phyloP scores from a whole-genome alignment of 2,329 filamentous ascomycete species.

The Ceratocystis smalleyi region DNA sequence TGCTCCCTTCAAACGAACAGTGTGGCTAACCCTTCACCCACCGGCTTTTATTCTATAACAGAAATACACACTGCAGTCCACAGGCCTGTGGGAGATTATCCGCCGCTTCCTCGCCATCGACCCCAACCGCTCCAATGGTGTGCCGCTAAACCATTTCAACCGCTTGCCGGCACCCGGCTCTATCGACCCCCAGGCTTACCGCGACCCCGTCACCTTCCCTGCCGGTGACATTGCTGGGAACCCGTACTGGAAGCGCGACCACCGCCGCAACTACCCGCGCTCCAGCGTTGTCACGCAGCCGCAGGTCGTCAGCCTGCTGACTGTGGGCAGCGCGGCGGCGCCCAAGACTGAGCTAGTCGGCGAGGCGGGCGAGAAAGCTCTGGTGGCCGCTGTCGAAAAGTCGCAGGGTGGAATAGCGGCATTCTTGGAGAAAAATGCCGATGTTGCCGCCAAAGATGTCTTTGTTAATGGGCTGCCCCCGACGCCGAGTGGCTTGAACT shows the following conservation, averaged over 20 bases:
- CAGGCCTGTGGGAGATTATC: constrained; percentile 72
- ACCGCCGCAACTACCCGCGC: constrained; percentile 65
- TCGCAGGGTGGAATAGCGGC: constrained; percentile 51
- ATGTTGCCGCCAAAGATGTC: constrained; percentile 36
- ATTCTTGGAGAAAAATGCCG: constrained; percentile 36
- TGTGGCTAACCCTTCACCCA: neutral
- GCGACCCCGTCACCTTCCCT: constrained; percentile 41
- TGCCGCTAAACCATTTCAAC: constrained; percentile 85
- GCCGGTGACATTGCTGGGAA: constrained; percentile 26
- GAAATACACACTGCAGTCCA: constrained; percentile 94
- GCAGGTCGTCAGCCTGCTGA: constrained; percentile 72
- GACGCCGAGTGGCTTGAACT: constrained; percentile 56
- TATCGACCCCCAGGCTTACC: constrained; percentile 25
- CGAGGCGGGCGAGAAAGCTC: constrained; percentile 42
- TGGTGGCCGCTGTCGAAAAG: constrained; percentile 67
- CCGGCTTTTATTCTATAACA: constrained; percentile 26
- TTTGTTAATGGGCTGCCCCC: constrained; percentile 71
- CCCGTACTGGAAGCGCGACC: constrained; percentile 69
- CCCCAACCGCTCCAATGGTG: constrained; percentile 72
- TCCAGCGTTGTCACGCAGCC: constrained; percentile 67
- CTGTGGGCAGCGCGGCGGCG: constrained; percentile 62
- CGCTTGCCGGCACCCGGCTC: constrained; percentile 55
- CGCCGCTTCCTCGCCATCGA: constrained; percentile 68
- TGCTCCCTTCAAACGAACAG: neutral
- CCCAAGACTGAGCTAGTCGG: constrained; percentile 72